phyloP scores from a whole-genome alignment of 306 rosid species.

The Castanea sativa region DNA sequence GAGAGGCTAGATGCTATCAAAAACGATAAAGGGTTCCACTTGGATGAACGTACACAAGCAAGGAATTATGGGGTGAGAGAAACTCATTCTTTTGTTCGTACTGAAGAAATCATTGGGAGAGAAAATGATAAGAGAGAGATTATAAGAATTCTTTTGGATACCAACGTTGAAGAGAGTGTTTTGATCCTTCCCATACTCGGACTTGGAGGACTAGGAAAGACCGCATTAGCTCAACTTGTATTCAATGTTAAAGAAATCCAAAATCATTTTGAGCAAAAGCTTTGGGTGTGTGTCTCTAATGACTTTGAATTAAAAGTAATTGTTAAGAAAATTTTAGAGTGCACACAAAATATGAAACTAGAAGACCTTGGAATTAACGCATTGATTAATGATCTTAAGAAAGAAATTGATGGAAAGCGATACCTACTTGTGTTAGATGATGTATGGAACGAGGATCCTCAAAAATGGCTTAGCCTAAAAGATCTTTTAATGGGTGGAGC shows the following conservation, averaged over 20 bases:
- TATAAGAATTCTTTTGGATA: neutral
- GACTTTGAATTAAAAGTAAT: neutral
- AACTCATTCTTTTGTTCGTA: no score
- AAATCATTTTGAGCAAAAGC: neutral
- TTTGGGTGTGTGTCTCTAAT: no score
- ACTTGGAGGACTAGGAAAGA: neutral
- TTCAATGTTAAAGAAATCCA: neutral
- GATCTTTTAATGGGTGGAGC: neutral
- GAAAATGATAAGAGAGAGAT: neutral
- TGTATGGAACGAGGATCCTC: no score
- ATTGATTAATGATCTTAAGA: neutral
- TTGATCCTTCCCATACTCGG: neutral
- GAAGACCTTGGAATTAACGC: neutral
- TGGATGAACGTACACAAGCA: no score
- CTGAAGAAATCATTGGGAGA: neutral
- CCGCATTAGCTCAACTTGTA: conserved; percentile 3
- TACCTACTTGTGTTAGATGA: no score
- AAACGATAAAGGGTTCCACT: no score
- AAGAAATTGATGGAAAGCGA: no score
- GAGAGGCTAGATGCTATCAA: neutral
- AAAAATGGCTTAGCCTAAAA: no score
- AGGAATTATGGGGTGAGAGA: no score
- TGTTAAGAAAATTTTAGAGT: no score
- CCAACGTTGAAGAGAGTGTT: neutral
- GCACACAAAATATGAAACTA: neutral